A percentile compares a stretch with the other conserved stretches of the same genome.
phyloP scores from a whole-genome alignment of 371 early-diverging fungal genomes.

The Mucor mucedo region DNA sequence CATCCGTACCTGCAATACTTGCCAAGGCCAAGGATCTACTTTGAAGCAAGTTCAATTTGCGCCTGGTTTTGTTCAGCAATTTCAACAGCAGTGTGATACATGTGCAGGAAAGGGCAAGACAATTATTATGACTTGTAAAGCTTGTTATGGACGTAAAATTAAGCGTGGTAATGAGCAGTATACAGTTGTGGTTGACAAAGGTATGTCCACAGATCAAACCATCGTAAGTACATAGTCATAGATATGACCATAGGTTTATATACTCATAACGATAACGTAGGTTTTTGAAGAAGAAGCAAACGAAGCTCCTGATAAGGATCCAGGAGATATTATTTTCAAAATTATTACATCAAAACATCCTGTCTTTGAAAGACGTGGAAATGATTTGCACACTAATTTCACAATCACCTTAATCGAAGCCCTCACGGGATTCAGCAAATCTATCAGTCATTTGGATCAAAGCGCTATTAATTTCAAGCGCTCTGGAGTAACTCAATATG shows the following conservation, averaged over 20 bases:
- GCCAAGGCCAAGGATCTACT: constrained; percentile 86
- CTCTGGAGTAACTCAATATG: neutral
- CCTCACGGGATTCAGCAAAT: neutral
- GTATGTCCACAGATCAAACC: constrained; percentile 94
- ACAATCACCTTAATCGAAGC: neutral
- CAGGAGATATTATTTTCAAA: constrained; percentile 89
- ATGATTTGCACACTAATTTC: constrained; percentile 66
- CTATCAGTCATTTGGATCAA: neutral
- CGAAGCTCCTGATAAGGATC: constrained; percentile 72
- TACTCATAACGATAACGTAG: constrained; percentile 56
- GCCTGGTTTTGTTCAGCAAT: constrained; percentile 96
- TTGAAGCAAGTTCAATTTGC: constrained; percentile 92
- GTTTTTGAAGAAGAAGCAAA: constrained; percentile 88
- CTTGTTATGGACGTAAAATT: constrained; percentile 88
- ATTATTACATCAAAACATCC: constrained; percentile 87
- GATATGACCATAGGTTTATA: neutral
- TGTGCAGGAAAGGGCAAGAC: constrained; percentile 91
- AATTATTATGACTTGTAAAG: constrained; percentile 87
- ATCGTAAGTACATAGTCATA: constrained; percentile 52
- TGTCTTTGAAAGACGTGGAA: constrained; percentile 84
- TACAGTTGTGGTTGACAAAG: constrained; percentile 86
- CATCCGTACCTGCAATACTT: constrained; percentile 72
- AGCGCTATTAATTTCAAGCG: neutral
- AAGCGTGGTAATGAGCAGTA: constrained; percentile 80
- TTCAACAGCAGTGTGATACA: constrained; percentile 90